These are phyloP conservation scores for Cordyceps cateniannulata DNA, from an alignment of 2,329 filamentous ascomycete genomes.

Conservation along the genomic window DNA sequence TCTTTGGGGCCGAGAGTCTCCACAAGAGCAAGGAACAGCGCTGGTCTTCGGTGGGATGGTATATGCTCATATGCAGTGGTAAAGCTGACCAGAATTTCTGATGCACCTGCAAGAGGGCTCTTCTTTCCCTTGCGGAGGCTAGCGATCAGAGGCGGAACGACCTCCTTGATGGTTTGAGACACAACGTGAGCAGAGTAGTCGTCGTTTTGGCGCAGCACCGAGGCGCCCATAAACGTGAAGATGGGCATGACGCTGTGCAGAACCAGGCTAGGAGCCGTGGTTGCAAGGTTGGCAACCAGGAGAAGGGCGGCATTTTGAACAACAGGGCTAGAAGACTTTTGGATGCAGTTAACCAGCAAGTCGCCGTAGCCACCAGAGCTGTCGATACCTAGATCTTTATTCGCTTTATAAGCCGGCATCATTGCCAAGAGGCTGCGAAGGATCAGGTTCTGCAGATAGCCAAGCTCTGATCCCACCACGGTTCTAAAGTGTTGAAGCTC, in stretches of 20 bases:
- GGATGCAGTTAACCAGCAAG: constrained; percentile 86
- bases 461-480: constrained; percentile 76
- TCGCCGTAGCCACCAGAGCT: constrained; percentile 78
- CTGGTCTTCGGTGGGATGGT: constrained; percentile 74
- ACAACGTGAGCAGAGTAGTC: constrained; percentile 97
- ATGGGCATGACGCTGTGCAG: constrained; percentile 98
- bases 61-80: constrained; percentile 96
- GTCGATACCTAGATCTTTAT: constrained; percentile 60
- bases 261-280: constrained; percentile 82
- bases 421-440: constrained; percentile 78
- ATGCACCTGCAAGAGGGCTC: constrained; percentile 70
- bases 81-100: constrained; percentile 90
- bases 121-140: constrained; percentile 78
- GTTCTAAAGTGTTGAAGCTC: constrained; percentile 81
- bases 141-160: constrained; percentile 84
- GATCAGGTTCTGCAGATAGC: constrained; percentile 82
- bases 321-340: constrained; percentile 83
- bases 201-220: constrained; percentile 84
- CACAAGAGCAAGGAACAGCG: constrained; percentile 77
- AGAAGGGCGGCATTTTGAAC: constrained; percentile 90
- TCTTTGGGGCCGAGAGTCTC: constrained; percentile 80
- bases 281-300: constrained; percentile 78
- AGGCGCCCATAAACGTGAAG: constrained; percentile 96
- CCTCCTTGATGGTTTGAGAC: constrained; percentile 87
- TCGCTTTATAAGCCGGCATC: constrained; percentile 65